phyloP scores from a whole-genome alignment of 805 yeast species.

The Pichia californica region DNA sequence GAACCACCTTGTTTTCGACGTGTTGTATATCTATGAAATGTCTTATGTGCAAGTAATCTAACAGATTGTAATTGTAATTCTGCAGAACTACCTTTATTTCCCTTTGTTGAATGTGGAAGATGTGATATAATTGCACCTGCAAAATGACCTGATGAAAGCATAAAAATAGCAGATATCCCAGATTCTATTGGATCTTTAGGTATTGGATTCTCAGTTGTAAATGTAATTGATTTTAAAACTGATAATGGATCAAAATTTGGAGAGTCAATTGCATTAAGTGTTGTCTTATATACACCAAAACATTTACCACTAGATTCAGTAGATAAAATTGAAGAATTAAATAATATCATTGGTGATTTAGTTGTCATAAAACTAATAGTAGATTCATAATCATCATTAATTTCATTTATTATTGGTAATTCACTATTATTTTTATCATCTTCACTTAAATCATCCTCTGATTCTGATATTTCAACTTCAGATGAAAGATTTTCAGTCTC shows the following conservation, averaged over 20 bases:
- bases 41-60: slow-evolving; percentile 63
- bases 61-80: slow-evolving; percentile 58
- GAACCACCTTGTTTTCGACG: slow-evolving; percentile 98
- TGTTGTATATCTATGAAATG: slow-evolving; percentile 92
- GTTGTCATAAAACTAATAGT: slow-evolving; percentile 53
- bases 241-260: slow-evolving; percentile 41
- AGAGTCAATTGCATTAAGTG: slow-evolving; percentile 39
- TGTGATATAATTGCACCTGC: slow-evolving; percentile 92
- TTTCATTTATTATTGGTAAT: neutral
- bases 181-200: slow-evolving; percentile 15
- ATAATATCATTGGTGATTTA: slow-evolving; percentile 61
- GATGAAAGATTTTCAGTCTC: slow-evolving; percentile 33
- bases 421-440: neutral
- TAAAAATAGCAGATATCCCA: slow-evolving; percentile 66
- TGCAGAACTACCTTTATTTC: slow-evolving; percentile 44
- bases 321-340: slow-evolving; percentile 43
- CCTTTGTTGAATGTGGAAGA: slow-evolving; percentile 46
- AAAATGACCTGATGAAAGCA: slow-evolving; percentile 98
- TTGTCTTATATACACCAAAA: slow-evolving; percentile 61
- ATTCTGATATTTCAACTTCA: slow-evolving; percentile 14
- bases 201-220: slow-evolving; percentile 10
- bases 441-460: slow-evolving; percentile 10
- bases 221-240: slow-evolving; percentile 29
- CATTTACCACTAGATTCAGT: slow-evolving; percentile 31
- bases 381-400: slow-evolving; percentile 22